Base-by-base conservation (phyloP, 83 land plant species). In the Thuja plicata region DNA sequence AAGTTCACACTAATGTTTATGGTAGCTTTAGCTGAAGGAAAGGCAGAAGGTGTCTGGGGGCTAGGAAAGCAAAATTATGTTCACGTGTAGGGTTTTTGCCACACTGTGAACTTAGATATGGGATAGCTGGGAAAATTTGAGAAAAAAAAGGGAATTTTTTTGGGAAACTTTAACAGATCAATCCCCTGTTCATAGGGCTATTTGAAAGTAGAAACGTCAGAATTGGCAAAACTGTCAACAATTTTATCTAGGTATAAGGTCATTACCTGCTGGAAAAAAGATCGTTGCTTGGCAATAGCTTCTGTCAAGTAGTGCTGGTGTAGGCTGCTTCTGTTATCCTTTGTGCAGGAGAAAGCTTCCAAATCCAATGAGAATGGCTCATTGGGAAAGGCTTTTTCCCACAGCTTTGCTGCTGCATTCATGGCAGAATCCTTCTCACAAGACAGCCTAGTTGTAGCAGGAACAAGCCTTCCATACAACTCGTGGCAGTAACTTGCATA, bases 211-310 rank as follows among this genome's bases (percentile, higher is more conserved):
- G 66, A 19, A 57, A 57, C 66, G 1, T 17, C 4, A 57, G 66
- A 57, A 57, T 17, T 50, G 57, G 57, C 19, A 54, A 1, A 50
- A 54, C 57, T 54, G 4, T 54, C 16, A 3, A 54, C 17, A 54
- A 16, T 54, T 54, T 24, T 21, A 62, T 62, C 19, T 62, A 24
- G 70, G 70, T 62, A 7, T 62, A 62, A 62, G 70, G 73, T 6
- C n/a, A 66, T 77, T 89, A 95, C 99, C 99, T 96, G 99, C 76
- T 94, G 97, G 91, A 88, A 94, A 89, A 97, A 97, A 19, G 95
- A 91, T 70, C 91, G 88, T 86, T 96, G 99, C 70, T 97, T 93
- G 70, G 89, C 73, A 85, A 94, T 95, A 86, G 98, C 98, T 8
- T 90, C 90, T 48, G 90, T 90, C 35, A 97, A 87, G 91, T 95